phyloP scores from a whole-genome alignment of 805 yeast genomes.

The Candida tammaniensis region DNA sequence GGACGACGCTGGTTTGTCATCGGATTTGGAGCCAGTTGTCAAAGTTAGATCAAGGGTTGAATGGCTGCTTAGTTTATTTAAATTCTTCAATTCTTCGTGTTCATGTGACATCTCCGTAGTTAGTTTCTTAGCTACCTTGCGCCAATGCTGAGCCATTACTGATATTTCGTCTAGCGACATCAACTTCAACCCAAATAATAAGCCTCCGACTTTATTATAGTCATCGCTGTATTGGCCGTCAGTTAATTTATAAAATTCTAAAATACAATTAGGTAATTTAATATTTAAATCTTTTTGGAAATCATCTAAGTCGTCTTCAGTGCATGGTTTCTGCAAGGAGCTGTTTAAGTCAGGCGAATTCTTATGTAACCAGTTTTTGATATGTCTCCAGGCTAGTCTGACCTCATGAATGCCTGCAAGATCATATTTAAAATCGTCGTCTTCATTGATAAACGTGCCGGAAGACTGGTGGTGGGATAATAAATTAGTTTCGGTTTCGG shows the following conservation, averaged over 20 bases:
- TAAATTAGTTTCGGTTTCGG: conserved; percentile 29
- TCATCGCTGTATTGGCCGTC: conserved; percentile 91
- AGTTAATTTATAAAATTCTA: conserved; percentile 75
- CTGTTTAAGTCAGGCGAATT: conserved; percentile 80
- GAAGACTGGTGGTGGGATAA: conserved; percentile 14
- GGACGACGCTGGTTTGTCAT: background rate
- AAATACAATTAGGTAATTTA: conserved; percentile 74
- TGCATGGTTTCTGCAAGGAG: conserved; percentile 74
- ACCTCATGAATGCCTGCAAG: conserved; percentile 72
- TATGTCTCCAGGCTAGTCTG: conserved; percentile 82
- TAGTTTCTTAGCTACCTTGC: conserved; percentile 56
- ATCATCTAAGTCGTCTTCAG: conserved; percentile 73
- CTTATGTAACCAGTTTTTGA: conserved; percentile 77
- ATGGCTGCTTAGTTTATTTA: too few relatives aligned
- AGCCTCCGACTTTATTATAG: conserved; percentile 63
- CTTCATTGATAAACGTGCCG: conserved; percentile 5
- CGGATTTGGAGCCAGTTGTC: conserved; percentile 7
- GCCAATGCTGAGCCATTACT: conserved; percentile 83
- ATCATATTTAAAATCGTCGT: conserved; percentile 21
- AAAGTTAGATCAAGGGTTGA: conserved; percentile 1
- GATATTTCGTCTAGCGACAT: conserved; percentile 79
- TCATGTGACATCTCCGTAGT: conserved; percentile 22
- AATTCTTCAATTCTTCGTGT: conserved; percentile 5
- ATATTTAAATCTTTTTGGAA: conserved; percentile 80
- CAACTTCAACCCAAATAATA: conserved; percentile 76